phyloP scores from a whole-genome alignment of 352 stramenopile genomes.

The Globisporangium sylvaticum region DNA sequence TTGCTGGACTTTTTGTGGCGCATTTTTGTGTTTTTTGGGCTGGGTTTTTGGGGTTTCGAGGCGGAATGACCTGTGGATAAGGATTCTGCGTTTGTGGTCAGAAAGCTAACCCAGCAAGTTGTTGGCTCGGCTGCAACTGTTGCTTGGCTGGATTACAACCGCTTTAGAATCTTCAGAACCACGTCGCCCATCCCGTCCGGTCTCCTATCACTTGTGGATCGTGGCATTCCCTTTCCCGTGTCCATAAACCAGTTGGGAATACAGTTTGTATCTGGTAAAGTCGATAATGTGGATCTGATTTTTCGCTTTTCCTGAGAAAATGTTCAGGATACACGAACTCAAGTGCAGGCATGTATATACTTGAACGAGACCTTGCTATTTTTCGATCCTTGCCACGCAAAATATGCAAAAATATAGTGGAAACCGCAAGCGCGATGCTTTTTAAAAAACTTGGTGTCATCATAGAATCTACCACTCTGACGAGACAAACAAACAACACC shows the following conservation, averaged over 20 bases:
- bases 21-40: not conserved
- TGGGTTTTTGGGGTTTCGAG: not conserved
- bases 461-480: not conserved
- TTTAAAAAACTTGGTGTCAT: not conserved
- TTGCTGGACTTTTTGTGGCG: not conserved
- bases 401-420: not conserved
- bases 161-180: not conserved
- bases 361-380: not conserved
- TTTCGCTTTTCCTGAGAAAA: not conserved
- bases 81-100: not conserved
- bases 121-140: not conserved
- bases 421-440: not conserved
- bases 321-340: not conserved
- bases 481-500: not conserved
- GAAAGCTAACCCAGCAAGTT: not conserved
- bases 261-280: not conserved
- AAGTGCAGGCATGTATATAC: not conserved
- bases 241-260: not conserved
- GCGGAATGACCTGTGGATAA: not conserved
- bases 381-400: not conserved
- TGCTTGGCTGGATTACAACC: not conserved
- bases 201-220: not conserved
- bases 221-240: not conserved
- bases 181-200: not conserved
- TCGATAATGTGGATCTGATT: not conserved